Conservation (phyloP, 225 moss, liverwort and hornwort species). For the Pleurozium schreberi region DNA sequence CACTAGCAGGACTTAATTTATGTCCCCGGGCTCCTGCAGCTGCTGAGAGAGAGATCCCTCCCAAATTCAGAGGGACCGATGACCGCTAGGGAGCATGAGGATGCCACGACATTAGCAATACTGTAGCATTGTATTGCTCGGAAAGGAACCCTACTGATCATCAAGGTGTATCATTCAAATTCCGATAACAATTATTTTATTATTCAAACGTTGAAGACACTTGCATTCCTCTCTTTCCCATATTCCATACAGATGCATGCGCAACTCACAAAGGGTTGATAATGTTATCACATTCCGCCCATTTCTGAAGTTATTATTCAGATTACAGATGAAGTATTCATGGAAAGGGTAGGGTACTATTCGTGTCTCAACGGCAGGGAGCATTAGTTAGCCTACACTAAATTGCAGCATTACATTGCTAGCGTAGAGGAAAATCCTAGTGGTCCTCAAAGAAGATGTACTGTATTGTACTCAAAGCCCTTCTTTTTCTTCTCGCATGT, state of each 20-base stretch:
- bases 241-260: neutral
- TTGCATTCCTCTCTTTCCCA: neutral
- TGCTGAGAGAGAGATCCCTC: neutral
- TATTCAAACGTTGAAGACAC: too few relatives aligned
- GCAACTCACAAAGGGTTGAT: neutral
- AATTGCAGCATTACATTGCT: neutral
- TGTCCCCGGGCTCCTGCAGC: neutral
- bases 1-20: neutral
- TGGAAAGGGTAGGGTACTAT: too few relatives aligned
- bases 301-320: neutral
- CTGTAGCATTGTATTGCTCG: neutral
- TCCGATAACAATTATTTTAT: neutral
- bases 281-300: neutral
- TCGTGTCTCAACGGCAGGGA: neutral
- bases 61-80: neutral
- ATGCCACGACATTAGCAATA: neutral
- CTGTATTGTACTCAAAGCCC: neutral
- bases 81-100: neutral
- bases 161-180: neutral
- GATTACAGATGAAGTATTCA: neutral
- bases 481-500: neutral
- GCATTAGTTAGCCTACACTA: neutral
- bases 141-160: neutral
- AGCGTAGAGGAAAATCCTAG: neutral
- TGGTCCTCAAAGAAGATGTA: neutral